phyloP scores from a whole-genome alignment of 495 filamentous ascomycete species.

The Zalerion maritima region DNA sequence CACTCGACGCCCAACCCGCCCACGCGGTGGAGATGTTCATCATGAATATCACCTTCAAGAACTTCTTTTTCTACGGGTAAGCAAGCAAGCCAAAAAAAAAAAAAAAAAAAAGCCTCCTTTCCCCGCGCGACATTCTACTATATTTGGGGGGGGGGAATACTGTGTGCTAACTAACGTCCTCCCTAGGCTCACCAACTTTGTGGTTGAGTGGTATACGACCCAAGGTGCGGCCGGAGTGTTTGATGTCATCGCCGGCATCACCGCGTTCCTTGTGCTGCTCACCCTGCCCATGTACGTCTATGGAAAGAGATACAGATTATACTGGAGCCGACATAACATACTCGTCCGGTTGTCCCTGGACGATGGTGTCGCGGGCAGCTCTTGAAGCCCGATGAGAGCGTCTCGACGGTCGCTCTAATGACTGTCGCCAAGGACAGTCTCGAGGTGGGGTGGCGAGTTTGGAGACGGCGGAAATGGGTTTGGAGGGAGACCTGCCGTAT shows the following conservation, averaged over 20 bases:
- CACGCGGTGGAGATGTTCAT: slow-evolving; percentile 29
- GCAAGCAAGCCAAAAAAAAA: no score
- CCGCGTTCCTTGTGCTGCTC: slow-evolving; percentile 23
- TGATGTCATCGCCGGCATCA: slow-evolving; percentile 23
- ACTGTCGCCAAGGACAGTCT: background rate
- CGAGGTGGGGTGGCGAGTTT: background rate
- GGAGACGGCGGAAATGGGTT: background rate
- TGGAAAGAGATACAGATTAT: slow-evolving; percentile 21
- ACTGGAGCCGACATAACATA: slow-evolving; percentile 4
- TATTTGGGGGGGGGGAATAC: no score
- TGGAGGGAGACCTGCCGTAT: no score
- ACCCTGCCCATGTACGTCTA: slow-evolving; percentile 29
- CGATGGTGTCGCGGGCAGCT: slow-evolving; percentile 2
- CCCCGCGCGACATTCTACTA: no score
- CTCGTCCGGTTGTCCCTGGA: slow-evolving; percentile 5
- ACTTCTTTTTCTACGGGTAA: slow-evolving; percentile 30
- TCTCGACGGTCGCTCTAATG: background rate
- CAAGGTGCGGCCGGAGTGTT: slow-evolving; percentile 26
- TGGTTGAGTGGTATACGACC: slow-evolving; percentile 23
- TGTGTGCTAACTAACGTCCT: no score
- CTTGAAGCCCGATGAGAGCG: background rate
- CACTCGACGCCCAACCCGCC: slow-evolving; percentile 30
- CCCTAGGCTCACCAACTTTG: slow-evolving; percentile 30
- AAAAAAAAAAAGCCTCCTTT: no score
- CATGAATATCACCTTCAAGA: slow-evolving; percentile 25